Percentiles rank a stretch among this genome's conserved stretches.
Conservation (phyloP, 2,329 filamentous ascomycete genomes). For the Venturia oleaginea region DNA sequence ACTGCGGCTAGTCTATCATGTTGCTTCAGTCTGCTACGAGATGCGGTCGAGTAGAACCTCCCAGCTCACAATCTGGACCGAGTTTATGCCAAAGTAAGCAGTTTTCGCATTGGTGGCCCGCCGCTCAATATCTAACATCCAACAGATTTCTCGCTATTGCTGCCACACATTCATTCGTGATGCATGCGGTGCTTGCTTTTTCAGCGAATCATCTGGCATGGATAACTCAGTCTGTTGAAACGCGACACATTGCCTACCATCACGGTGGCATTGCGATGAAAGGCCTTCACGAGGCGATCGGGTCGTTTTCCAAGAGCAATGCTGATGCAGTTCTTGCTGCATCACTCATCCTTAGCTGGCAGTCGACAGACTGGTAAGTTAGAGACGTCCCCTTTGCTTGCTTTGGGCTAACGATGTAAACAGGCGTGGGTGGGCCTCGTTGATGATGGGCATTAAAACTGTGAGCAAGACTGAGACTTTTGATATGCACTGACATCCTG, state of each 20-base stretch:
- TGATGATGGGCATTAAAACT: constrained; percentile 85
- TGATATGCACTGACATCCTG: constrained; percentile 15
- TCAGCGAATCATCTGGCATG: constrained; percentile 93
- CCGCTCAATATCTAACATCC: neutral
- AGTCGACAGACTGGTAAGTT: constrained; percentile 82
- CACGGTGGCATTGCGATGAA: constrained; percentile 79
- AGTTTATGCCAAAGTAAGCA: constrained; percentile 82
- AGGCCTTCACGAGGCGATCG: constrained; percentile 80
- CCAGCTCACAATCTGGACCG: constrained; percentile 84
- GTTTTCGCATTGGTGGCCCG: constrained; percentile 11
- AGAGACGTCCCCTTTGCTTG: neutral
- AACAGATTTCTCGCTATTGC: constrained; percentile 72
- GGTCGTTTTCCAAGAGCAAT: constrained; percentile 72
- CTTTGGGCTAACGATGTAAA: neutral
- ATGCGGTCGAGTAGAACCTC: constrained; percentile 68
- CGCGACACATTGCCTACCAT: constrained; percentile 80
- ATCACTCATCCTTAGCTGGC: constrained; percentile 89
- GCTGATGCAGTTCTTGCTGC: constrained; percentile 88
- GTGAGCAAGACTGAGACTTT: constrained; percentile 43
- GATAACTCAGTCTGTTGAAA: constrained; percentile 75
- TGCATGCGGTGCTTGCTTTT: constrained; percentile 85
- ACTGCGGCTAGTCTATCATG: constrained; percentile 80
- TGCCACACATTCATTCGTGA: constrained; percentile 75
- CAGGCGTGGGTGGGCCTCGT: constrained; percentile 85
- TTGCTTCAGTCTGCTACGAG: constrained; percentile 77